Base-by-base conservation (phyloP, 306 rosid species). In the Prunus campanulata region DNA sequence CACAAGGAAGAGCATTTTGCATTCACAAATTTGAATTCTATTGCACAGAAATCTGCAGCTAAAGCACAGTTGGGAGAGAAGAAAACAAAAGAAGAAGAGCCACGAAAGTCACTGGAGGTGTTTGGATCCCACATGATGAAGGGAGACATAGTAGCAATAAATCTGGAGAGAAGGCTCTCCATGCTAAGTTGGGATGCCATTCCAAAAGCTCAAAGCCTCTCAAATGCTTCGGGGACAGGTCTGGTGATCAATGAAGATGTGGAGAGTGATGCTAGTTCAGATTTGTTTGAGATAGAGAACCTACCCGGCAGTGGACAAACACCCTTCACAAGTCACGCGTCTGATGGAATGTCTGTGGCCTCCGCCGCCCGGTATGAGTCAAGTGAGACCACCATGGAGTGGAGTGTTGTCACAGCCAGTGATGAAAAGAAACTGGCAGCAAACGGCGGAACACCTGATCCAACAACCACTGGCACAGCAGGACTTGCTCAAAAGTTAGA, bases 281-380 rank as follows among this genome's bases (percentile, higher is more conserved):
- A 87, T 78, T 77, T 87, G 60, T 87, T 87, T 65, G 90, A 87
- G 81, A 87, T 87, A 25, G 86, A 82, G 66, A 81, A 77, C 83
- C 30, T 86, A 39, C 59, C 76, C 0, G 70, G 81, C 25, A 75
- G 51, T 29, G 57, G 61, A 46, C 68, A 78, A 55, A 73, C 55
- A 1, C 12, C 50, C 11, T 74, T 61, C 56, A 61, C 74, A 39
- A 39, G 9, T 6, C 44, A 39, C 8, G 2, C 44, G 7, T 39
- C 44, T 39, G 44, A 72, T 47, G 69, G 75, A 50, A 71, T 77
- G 66, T 74, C 70, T 68, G 22, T 74, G 78, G 76, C 79, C 15
- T 72, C 79, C 32, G 65, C 71, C 10, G 52, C 54, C 77, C 16
- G 15, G 79, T 81, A 81, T 3, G 86, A 68, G 70, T 78, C 90